phyloP scores from a whole-genome alignment of 305 asterid genomes.

The Fraxinus ornus region DNA sequence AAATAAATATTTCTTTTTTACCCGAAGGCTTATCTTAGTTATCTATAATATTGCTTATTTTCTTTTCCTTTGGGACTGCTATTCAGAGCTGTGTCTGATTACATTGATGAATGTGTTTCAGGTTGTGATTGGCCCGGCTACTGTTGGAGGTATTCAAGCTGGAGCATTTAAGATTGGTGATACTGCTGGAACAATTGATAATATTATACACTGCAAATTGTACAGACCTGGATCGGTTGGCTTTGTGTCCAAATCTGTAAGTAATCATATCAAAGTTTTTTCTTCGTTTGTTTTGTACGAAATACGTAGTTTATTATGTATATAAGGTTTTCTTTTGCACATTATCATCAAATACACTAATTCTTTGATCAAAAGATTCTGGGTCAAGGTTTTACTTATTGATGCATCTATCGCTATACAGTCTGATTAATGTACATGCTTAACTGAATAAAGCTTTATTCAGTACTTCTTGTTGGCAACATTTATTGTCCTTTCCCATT shows the following conservation, averaged over 20 bases:
- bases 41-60: not conserved
- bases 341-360: not conserved
- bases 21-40: not conserved
- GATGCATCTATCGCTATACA: slow-evolving; percentile 7
- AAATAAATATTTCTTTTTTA: not conserved
- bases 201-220: slow-evolving; percentile 84
- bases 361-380: not conserved
- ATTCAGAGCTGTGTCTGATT: slow-evolving; percentile 14
- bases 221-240: slow-evolving; percentile 99
- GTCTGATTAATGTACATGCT: not conserved
- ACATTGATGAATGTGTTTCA: slow-evolving; percentile 29
- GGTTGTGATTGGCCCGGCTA: slow-evolving; percentile 97
- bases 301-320: not conserved
- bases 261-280: slow-evolving; percentile 26
- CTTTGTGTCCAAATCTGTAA: slow-evolving; percentile 93
- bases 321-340: not conserved
- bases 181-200: slow-evolving; percentile 97
- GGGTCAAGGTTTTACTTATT: slow-evolving; percentile 11
- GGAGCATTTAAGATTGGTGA: slow-evolving; percentile 99
- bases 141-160: slow-evolving; percentile 98
- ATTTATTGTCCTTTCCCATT: not conserved
- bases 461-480: not conserved
- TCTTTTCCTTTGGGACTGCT: not conserved
- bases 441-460: not conserved
- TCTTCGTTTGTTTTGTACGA: not conserved